These are phyloP conservation scores for Macadamia integrifolia DNA, from an alignment of 164 flowering plant genomes.

Conservation along the genomic window DNA sequence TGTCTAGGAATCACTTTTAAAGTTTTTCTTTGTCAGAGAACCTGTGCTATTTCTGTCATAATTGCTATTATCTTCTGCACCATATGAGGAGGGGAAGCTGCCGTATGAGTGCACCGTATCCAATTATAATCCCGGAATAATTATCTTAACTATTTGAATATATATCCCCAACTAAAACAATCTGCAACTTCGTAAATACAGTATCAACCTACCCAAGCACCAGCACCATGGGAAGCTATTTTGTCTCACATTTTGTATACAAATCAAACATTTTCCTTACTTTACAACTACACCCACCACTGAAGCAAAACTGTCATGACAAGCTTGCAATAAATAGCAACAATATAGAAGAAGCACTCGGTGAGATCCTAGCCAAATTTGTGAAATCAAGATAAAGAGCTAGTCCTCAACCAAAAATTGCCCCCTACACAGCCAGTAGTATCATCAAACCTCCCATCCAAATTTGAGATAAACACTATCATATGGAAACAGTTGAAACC, in stretches of 20 bases:
- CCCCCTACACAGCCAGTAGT: conserved; percentile 8
- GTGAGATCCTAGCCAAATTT: not conserved
- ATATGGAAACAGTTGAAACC: conserved; percentile 40
- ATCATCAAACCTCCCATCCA: conserved; percentile 20
- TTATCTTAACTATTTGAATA: no score
- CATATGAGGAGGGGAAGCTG: no score
- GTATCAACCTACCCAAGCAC: no score
- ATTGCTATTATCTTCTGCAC: no score
- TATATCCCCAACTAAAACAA: no score
- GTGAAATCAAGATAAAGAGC: conserved; percentile 5
- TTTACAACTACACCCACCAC: not conserved
- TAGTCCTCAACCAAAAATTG: conserved; percentile 15
- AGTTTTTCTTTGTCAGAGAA: no score
- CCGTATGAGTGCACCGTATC: no score
- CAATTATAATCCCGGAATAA: no score
- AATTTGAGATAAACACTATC: conserved; percentile 24
- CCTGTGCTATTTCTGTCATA: no score
- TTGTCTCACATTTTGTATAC: not conserved
- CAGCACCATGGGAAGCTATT: not conserved
- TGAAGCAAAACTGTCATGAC: not conserved
- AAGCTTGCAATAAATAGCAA: not conserved
- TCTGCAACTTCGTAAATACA: no score
- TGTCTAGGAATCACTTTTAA: no score
- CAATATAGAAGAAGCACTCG: not conserved
- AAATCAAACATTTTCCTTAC: not conserved